Evolutionary conservation across 2,329 filamentous ascomycete species (phyloP).

Genomic region (Cryphonectria carpinicola): DNA sequence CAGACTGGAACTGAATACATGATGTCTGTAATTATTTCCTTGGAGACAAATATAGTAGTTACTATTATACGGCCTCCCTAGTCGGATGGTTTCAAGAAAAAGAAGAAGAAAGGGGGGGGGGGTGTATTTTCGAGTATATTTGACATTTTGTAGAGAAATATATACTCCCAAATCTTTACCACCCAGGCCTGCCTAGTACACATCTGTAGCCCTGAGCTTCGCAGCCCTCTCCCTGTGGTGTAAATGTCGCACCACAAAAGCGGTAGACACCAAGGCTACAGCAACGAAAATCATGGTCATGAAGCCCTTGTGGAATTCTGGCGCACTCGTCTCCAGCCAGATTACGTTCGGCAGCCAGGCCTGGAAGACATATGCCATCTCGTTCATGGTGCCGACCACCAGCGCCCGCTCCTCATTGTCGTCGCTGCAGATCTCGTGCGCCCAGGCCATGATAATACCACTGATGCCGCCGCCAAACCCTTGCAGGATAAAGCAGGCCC

Average conservation of each 20-base stretch:
- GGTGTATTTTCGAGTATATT: background rate
- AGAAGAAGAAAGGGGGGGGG: too few species aligned
- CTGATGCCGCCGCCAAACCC: slow-evolving; percentile 55
- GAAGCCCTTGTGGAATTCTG: slow-evolving; percentile 39
- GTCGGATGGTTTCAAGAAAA: too few species aligned
- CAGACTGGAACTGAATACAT: too few species aligned
- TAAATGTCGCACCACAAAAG: slow-evolving; percentile 14
- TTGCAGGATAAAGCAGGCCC: slow-evolving; percentile 63
- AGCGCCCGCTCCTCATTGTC: slow-evolving; percentile 68
- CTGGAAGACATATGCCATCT: slow-evolving; percentile 71
- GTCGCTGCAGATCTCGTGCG: slow-evolving; percentile 53
- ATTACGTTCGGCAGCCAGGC: slow-evolving; percentile 70
- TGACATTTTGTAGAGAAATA: background rate
- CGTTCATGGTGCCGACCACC: slow-evolving; percentile 69
- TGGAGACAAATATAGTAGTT: too few species aligned
- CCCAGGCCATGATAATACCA: slow-evolving; percentile 53
- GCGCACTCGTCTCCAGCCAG: slow-evolving; percentile 66
- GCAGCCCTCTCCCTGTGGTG: slow-evolving; percentile 10
- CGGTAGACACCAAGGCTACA: slow-evolving; percentile 1
- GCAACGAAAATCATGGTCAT: slow-evolving; percentile 23
- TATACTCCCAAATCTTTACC: background rate
- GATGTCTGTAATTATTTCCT: too few species aligned
- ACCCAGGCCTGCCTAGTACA: background rate
- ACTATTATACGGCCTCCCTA: too few species aligned
- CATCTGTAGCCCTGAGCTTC: slow-evolving; percentile 4